Base-by-base conservation (phyloP, 768 basidiomycete genomes). In the Naganishia randhawae region DNA sequence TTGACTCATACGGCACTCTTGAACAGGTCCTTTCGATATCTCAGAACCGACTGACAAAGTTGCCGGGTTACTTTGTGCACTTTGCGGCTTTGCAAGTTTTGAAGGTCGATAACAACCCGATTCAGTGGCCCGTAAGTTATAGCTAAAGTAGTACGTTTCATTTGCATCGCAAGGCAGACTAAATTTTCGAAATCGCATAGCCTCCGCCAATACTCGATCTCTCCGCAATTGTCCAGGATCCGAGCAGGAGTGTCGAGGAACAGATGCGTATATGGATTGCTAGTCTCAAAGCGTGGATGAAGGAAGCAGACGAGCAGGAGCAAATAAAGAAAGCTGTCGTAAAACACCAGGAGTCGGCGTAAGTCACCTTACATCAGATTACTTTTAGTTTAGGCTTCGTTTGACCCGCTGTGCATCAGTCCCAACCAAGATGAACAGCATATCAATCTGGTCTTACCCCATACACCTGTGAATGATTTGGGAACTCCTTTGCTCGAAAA, bases 81-180 rank as follows among this genome's bases (percentile, higher is more conserved):
- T 95, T 96, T 76, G 80, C 81, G 33, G 82, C 84, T 61, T 83
- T 99, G 45, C 86, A 86, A 53, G 84, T 96, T 35, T 83, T 98
- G 73, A 91, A 91, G 79, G 82, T 90, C 10, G 93, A 95, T 71
- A 86, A 88, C 71, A 98, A 99, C 76, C 94, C 94, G 3, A 84
- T 96, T 42, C 89, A 92, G 79, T 98, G 93, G 92, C 95, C 95
- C 0, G 78, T 79, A 29, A 68, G 62, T 55, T n/a, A 16, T n/a
- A 19, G 19, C 14, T 55, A 13, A 11, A 16, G n/a, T 14, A 41
- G 25, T 22, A 17, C 29, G 19, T 9, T 16, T 29, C 2, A n/a
- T 16, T 10, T n/a, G 50, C 2, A 19, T 29, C 8, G 19, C 8
- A 4, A 31, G 13, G 11, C 7, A 31, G 31, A n/a, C 31, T 45